Base-by-base conservation (phyloP, 805 yeast species). In the Candida insectalens region DNA sequence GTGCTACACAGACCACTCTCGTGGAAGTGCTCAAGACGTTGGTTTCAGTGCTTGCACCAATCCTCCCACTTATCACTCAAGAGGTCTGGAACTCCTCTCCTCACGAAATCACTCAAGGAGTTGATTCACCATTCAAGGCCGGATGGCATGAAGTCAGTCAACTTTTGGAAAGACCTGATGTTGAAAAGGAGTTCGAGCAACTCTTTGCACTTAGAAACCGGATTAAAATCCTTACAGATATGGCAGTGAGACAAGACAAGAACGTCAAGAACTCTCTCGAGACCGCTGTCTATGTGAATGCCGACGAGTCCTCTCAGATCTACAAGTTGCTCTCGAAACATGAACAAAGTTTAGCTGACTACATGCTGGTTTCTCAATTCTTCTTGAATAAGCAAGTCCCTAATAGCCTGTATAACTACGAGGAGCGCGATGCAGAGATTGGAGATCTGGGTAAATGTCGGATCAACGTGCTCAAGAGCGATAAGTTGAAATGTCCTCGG, bases 11-110 rank as follows among this genome's bases (percentile, higher is more conserved):
- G 53, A 76, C 82, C 3, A 89, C 81, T 0, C 60, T 92, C 33
- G 50, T 54, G 20, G 68, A 75, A 41, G 62, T 83, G 10, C 59
- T 85, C 13, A 63, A 62, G 28, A 65, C 75, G 0, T 82, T 85
- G 47, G 53, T 75, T n/a, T 69, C 83, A 0, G 53, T 83, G 1
- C 51, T 89, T 36, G 67, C 87, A 1, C 97, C 98, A 2, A 73
- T 92, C 1, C 58, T 81, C 25, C 99, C 99, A 1, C 52, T 84
- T 3, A 60, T 88, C 36, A 68, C 89, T 0, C 97, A 92, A 56
- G 96, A 92, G 49, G 85, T 74, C 0, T 88, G 96, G 95, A 71
- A 73, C 25, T 64, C 65, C 37, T 47, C 71, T 4, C 77, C 72
- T 8, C 40, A 34, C 3, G 42, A 33, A 14, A 33, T 63, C 25